Conservation (phyloP, 2,329 filamentous ascomycete species). For the Gyromitra esculenta region DNA sequence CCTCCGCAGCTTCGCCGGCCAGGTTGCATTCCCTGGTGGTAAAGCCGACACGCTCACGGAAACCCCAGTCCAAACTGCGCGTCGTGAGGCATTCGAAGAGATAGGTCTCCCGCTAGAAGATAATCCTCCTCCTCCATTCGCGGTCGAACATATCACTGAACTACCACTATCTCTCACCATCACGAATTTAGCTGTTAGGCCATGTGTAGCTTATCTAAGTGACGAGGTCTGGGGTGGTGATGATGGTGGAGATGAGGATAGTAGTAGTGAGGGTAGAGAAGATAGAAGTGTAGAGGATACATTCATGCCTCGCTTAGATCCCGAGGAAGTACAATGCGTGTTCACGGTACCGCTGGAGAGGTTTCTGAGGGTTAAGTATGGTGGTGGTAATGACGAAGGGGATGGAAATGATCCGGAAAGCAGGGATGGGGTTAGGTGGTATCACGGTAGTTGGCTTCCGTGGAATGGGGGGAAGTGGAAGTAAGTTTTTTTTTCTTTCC, state of each 20-base stretch:
- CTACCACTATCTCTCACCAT: conserved; percentile 79
- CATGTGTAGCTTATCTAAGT: conserved; percentile 79
- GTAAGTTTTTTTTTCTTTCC: conserved; percentile 15
- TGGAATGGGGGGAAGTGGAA: conserved; percentile 82
- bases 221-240: conserved; percentile 62
- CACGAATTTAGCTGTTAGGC: conserved; percentile 77
- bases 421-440: conserved; percentile 72
- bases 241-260: conserved; percentile 62
- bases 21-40: conserved; percentile 87
- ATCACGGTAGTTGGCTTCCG: conserved; percentile 81
- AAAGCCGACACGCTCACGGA: conserved; percentile 68
- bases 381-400: conserved; percentile 65
- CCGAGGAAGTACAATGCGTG: conserved; percentile 90
- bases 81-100: conserved; percentile 90
- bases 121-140: conserved; percentile 77
- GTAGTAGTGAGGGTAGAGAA: too few species aligned
- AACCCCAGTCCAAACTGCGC: conserved; percentile 78
- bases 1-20: conserved; percentile 77
- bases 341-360: conserved; percentile 90
- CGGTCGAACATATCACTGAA: conserved; percentile 85
- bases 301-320: conserved; percentile 82
- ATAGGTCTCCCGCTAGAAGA: conserved; percentile 83
- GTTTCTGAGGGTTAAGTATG: conserved; percentile 74
- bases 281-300: conserved; percentile 63
- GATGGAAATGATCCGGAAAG: conserved; percentile 61